These are phyloP conservation scores for Suillus placidus DNA, from an alignment of 768 basidiomycete genomes.

Conservation along the genomic window DNA sequence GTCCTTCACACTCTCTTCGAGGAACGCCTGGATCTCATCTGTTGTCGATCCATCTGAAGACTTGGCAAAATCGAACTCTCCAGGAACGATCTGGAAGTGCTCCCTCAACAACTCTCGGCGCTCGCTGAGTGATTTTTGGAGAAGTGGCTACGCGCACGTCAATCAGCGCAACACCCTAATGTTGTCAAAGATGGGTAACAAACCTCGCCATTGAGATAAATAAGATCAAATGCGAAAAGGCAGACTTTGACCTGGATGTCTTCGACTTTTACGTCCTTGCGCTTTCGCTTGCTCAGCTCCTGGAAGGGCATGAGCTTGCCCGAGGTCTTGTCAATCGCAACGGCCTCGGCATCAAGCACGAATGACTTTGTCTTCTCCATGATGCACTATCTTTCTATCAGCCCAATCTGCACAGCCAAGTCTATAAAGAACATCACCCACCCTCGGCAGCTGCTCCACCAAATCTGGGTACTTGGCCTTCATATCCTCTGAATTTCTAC, in stretches of 20 bases:
- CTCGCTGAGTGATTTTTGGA: constrained; percentile 73
- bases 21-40: constrained; percentile 92
- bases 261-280: constrained; percentile 97
- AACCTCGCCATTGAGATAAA: constrained; percentile 98
- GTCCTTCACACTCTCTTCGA: constrained; percentile 97
- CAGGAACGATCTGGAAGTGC: constrained; percentile 80
- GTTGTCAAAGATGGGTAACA: constrained; percentile 10
- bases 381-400: constrained; percentile 63
- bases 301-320: constrained; percentile 96
- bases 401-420: not conserved
- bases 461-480: constrained; percentile 98
- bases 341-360: constrained; percentile 95
- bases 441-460: constrained; percentile 89
- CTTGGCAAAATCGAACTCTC: constrained; percentile 93
- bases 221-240: constrained; percentile 92
- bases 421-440: constrained; percentile 35
- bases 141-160: constrained; percentile 61
- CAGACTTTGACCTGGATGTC: constrained; percentile 98
- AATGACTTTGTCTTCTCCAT: constrained; percentile 84
- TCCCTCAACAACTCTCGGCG: constrained; percentile 76
- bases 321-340: constrained; percentile 86
- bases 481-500: constrained; percentile 99
- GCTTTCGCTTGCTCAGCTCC: constrained; percentile 90
- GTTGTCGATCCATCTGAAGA: constrained; percentile 86
- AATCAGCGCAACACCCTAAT: constrained; percentile 8